Conservation (phyloP, 2,329 filamentous ascomycete genomes). For the Raffaelea albimanens region DNA sequence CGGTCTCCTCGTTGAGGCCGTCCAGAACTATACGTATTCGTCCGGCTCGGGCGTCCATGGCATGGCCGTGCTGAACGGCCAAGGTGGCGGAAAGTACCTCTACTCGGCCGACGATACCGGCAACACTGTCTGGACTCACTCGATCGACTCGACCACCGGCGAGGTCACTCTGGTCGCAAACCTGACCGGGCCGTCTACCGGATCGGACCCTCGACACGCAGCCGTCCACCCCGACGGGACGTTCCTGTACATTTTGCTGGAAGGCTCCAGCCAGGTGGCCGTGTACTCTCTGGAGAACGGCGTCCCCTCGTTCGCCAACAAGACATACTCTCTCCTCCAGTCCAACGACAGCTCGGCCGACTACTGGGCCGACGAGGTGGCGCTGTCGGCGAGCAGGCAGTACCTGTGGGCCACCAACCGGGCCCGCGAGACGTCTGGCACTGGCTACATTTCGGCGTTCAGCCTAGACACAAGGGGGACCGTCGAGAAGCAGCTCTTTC, state of each 20-base stretch:
- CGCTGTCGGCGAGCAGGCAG: constrained; percentile 11
- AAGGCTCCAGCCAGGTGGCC: constrained; percentile 10
- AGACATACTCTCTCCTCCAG: constrained; percentile 10
- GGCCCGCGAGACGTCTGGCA: constrained; percentile 1
- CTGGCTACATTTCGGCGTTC: constrained; percentile 15
- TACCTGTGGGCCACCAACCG: constrained; percentile 15
- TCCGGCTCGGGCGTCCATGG: too few relatives aligned
- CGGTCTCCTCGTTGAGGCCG: too few relatives aligned
- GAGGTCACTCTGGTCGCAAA: too few relatives aligned
- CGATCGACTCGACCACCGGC: too few relatives aligned
- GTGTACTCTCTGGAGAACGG: constrained; percentile 9
- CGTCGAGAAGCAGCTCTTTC: constrained; percentile 13
- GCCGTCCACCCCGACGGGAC: constrained; percentile 9
- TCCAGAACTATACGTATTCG: too few relatives aligned
- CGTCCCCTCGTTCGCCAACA: background rate
- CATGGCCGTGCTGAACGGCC: too few relatives aligned
- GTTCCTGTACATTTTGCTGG: constrained; percentile 14
- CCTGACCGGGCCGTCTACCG: too few relatives aligned
- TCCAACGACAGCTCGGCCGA: constrained; percentile 4
- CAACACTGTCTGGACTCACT: too few relatives aligned
- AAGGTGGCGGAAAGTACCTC: too few relatives aligned
- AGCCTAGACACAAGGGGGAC: constrained; percentile 4
- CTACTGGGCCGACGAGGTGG: constrained; percentile 15
- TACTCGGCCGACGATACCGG: too few relatives aligned
- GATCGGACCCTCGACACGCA: constrained; percentile 11